These are phyloP conservation scores for Dimargaris cristalligena DNA, from an alignment of 192 early-diverging fungal species.

Conservation along the genomic window DNA sequence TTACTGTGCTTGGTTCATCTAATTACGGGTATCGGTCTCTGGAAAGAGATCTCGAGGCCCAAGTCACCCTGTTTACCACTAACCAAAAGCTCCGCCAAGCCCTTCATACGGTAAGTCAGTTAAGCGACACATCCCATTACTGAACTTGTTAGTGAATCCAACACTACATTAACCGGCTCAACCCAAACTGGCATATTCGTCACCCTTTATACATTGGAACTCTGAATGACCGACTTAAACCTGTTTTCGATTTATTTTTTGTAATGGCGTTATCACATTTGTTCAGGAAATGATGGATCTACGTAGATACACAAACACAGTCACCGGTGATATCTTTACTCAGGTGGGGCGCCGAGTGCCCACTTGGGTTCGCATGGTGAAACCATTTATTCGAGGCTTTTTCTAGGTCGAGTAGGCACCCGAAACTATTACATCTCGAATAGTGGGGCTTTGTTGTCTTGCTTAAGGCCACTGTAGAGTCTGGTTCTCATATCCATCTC, in stretches of 20 bases:
- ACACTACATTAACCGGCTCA: not conserved
- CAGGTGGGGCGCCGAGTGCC: slow-evolving; percentile 18
- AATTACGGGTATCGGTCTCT: slow-evolving; percentile 87
- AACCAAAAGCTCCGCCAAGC: slow-evolving; percentile 32
- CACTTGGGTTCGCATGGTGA: slow-evolving; percentile 19
- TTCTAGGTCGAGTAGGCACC: too few species aligned
- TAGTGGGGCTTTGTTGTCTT: too few species aligned
- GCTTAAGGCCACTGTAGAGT: too few species aligned
- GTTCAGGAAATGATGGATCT: slow-evolving; percentile 1
- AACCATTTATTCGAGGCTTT: slow-evolving; percentile 12
- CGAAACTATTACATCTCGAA: too few species aligned
- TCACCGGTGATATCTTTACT: slow-evolving; percentile 15
- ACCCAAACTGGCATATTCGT: slow-evolving; percentile 8
- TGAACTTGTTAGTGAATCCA: not conserved
- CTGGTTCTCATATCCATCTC: not conserved
- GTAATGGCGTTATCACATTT: not conserved
- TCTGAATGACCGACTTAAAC: not conserved
- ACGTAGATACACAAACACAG: slow-evolving; percentile 15
- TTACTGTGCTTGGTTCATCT: slow-evolving; percentile 81
- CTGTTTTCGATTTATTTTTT: slow-evolving; percentile 11
- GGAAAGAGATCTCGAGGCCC: slow-evolving; percentile 82
- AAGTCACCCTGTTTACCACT: slow-evolving; percentile 55
- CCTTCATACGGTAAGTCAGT: slow-evolving; percentile 31
- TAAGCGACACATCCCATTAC: not conserved
- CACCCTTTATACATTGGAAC: not conserved